Evolutionary conservation across 176 grass and related monocot species (phyloP).

Genomic region (Zea luxurians): DNA sequence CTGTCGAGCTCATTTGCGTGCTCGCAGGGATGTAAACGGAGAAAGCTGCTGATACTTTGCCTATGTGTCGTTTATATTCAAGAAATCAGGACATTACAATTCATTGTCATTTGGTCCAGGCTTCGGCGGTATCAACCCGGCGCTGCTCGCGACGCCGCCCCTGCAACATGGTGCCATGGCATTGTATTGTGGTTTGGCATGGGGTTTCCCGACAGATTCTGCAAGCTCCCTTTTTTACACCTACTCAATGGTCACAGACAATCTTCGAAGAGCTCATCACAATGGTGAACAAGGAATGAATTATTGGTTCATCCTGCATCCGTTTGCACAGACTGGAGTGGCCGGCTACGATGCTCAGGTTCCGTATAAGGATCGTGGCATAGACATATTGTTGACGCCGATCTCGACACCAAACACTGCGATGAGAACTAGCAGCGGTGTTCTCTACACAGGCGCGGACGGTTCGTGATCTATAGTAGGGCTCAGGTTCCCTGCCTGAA

Average conservation of each 20-base stretch:
- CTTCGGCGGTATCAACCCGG: no score
- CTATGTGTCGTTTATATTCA: not conserved
- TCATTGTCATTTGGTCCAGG: not conserved
- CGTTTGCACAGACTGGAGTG: slow-evolving; percentile 35
- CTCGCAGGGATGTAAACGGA: not conserved
- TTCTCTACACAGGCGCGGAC: no score
- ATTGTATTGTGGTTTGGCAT: slow-evolving; percentile 90
- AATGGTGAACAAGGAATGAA: slow-evolving; percentile 41
- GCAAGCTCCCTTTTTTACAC: slow-evolving; percentile 68
- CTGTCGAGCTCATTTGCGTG: not conserved
- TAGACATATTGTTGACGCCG: slow-evolving; percentile 64
- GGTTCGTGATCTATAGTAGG: no score
- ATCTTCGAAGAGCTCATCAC: slow-evolving; percentile 70
- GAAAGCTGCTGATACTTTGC: not conserved
- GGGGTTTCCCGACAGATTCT: slow-evolving; percentile 66
- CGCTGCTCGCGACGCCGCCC: no score
- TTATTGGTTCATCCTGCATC: slow-evolving; percentile 24
- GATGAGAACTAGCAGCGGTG: no score
- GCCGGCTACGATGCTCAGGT: no score
- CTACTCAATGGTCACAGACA: slow-evolving; percentile 79
- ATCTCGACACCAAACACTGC: no score
- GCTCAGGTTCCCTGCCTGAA: no score
- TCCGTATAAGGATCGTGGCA: slow-evolving; percentile 23
- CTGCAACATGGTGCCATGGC: slow-evolving; percentile 58
- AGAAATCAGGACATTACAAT: not conserved